Base-by-base conservation (phyloP, 2,329 filamentous ascomycete species). In the Diaporthe sp. region DNA sequence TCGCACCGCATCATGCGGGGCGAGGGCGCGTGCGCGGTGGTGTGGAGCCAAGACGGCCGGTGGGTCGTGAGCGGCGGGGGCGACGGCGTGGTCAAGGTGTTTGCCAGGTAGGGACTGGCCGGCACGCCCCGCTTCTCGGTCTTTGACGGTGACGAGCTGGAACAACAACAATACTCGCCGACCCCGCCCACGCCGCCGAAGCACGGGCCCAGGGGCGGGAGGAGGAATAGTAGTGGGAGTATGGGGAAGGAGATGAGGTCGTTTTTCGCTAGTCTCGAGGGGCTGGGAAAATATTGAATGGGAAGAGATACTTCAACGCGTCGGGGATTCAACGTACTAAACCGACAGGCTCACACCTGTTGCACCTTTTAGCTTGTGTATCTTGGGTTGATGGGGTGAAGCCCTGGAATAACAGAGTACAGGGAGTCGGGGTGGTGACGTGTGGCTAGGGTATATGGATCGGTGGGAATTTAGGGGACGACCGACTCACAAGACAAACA, bases 31-130 rank as follows among this genome's bases (percentile, higher is more conserved):
- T 98, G 96, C 84, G 91, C 93, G 22, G 96, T 98, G 6, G 94
- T 97, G 25, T 99, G 97, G 97, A 98, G 95, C 82, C 94, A 95
- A 80, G 97, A 99, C 81, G 96, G 96, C 45, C 91, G 95, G 78
- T 97, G 97, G 90, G 96, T 99, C 50, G 95, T 98, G 74, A 97
- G 95, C 79, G 96, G 94, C 50, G 97, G 97, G 54, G 97, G 97
- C 17, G 97, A 99, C 82, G 97, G 97, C 9, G 93, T 98, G 47
- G 96, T 98, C 76, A 98, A 98, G 87, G 96, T 98, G 74, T 98
- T 92, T 86, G 89, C 91, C 73, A 87, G 90, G 74, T 92, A 83
- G 80, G 50, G 55, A 25, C 74, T 74, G 71, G 67, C 38, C 22
- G 47, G 57, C 47, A 28, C 25, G 33, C 8, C 47, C 1, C 64